Conservation (phyloP, 2,329 filamentous ascomycete species). For the Endoconidiophora laricicola region DNA sequence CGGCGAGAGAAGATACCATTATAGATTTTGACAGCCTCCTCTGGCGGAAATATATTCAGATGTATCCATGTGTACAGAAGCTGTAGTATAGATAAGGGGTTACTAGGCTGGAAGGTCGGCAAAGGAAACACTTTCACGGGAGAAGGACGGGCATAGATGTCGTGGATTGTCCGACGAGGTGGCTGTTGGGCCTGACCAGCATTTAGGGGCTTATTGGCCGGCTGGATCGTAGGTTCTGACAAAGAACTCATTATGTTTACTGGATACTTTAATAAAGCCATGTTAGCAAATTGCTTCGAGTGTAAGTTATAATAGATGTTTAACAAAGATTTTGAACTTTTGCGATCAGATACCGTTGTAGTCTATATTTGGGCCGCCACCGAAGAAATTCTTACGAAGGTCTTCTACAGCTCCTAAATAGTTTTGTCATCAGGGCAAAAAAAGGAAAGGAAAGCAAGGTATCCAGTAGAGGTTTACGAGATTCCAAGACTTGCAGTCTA, state of each 20-base stretch:
- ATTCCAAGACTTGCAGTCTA: no score
- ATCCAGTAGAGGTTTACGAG: no score
- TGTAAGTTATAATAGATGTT: neutral
- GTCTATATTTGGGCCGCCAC: constrained; percentile 42
- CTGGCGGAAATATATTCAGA: constrained; percentile 50
- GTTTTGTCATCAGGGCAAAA: constrained; percentile 43
- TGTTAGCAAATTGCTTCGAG: neutral
- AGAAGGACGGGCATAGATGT: constrained; percentile 67
- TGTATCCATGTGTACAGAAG: constrained; percentile 61
- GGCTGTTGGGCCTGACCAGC: constrained; percentile 12
- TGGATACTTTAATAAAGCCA: constrained; percentile 4
- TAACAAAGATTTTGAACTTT: constrained; percentile 18
- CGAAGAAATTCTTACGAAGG: constrained; percentile 13
- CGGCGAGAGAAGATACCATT: constrained; percentile 64
- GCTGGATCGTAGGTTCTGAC: neutral
- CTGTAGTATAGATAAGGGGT: constrained; percentile 75
- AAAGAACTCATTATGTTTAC: constrained; percentile 6
- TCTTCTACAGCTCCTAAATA: constrained; percentile 14
- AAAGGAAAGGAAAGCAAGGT: neutral
- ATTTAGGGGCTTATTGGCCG: constrained; percentile 12
- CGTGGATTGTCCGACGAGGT: constrained; percentile 33
- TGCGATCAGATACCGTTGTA: constrained; percentile 88
- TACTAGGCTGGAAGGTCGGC: constrained; percentile 77
- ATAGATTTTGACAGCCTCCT: constrained; percentile 48
- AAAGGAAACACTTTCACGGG: constrained; percentile 72